Conservation (phyloP, 495 filamentous ascomycete species). For the Penicillium odoratum region DNA sequence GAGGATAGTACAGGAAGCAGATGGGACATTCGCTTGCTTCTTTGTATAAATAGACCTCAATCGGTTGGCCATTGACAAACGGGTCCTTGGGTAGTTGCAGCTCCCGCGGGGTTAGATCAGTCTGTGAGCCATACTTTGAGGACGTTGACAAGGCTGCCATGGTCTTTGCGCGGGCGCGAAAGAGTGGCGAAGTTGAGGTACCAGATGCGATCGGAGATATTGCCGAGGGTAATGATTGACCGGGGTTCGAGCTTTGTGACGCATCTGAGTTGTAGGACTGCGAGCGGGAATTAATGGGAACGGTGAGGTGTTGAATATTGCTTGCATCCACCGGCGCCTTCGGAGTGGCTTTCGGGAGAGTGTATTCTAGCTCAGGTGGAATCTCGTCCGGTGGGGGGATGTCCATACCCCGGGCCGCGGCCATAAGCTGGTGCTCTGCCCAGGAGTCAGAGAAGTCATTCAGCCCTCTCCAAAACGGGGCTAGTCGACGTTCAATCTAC, state of each 20-base stretch:
- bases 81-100: constrained; percentile 79
- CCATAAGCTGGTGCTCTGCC: constrained; percentile 92
- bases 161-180: constrained; percentile 76
- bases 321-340: constrained; percentile 37
- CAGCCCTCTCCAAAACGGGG: constrained; percentile 93
- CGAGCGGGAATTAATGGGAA: constrained; percentile 73
- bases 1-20: constrained; percentile 94
- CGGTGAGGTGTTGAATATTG: constrained; percentile 66
- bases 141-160: constrained; percentile 75
- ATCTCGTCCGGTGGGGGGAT: constrained; percentile 83
- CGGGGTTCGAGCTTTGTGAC: constrained; percentile 47
- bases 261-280: constrained; percentile 73
- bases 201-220: constrained; percentile 53
- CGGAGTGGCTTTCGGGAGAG: constrained; percentile 41
- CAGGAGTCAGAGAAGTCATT: constrained; percentile 86
- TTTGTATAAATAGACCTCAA: constrained; percentile 93
- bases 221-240: constrained; percentile 52
- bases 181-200: constrained; percentile 62
- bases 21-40: constrained; percentile 90
- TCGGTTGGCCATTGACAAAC: constrained; percentile 84
- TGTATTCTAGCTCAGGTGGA: constrained; percentile 63
- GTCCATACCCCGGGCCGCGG: constrained; percentile 80
- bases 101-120: constrained; percentile 73
- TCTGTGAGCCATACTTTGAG: constrained; percentile 64
- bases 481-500: constrained; percentile 87